Conservation (phyloP, 306 rosid species). For the Glycyrrhiza uralensis region DNA sequence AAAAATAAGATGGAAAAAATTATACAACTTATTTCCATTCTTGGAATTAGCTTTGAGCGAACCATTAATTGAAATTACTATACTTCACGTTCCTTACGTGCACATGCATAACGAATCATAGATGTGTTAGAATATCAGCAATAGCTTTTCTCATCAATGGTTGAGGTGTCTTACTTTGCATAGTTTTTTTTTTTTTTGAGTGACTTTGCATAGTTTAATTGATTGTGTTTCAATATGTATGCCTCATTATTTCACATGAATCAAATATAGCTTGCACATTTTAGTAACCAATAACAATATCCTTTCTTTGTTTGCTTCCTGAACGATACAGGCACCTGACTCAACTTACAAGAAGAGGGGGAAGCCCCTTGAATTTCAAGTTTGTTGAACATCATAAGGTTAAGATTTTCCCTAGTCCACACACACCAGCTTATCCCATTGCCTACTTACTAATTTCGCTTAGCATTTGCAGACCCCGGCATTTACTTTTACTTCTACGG, state of each 20-base stretch:
- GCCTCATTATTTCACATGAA: neutral
- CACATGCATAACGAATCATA: too few relatives aligned
- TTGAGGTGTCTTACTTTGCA: too few relatives aligned
- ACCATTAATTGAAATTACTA: neutral
- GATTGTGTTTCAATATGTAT: neutral
- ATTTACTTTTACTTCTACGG: conserved; percentile 71
- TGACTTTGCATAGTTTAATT: neutral
- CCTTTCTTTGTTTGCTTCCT: conserved; percentile 4
- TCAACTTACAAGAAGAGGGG: conserved; percentile 79
- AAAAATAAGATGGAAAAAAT: neutral
- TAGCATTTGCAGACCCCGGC: conserved; percentile 59
- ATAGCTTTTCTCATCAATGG: too few relatives aligned
- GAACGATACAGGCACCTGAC: conserved; percentile 75
- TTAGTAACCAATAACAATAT: neutral
- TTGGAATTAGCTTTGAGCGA: neutral
- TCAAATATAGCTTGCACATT: neutral
- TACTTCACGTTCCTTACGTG: too few relatives aligned
- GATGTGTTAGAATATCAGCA: too few relatives aligned
- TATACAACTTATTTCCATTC: neutral
- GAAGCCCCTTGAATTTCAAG: conserved; percentile 70
- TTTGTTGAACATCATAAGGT: conserved; percentile 95
- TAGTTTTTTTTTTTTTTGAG: too few relatives aligned
- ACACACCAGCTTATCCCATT: neutral
- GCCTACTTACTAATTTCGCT: neutral
- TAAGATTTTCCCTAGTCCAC: conserved; percentile 23